Base-by-base conservation (phyloP, 768 basidiomycete genomes). In the Porpolomopsis calyptriformis region DNA sequence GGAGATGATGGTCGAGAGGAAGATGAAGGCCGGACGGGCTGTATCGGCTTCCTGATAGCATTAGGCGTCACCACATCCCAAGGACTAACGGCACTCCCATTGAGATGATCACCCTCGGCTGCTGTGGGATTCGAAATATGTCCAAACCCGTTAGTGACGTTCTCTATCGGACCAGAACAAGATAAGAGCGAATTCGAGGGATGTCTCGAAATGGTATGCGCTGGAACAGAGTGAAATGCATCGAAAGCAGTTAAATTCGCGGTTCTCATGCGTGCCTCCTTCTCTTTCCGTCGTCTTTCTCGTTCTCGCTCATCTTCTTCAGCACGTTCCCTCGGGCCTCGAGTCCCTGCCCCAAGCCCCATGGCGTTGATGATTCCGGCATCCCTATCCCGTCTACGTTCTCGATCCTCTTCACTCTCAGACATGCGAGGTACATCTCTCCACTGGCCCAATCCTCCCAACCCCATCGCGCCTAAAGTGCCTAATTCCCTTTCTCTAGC, bases 171-270 rank as follows among this genome's bases (percentile, higher is more conserved):
- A 4, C 52, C 55, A 23, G 40, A 31, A 2, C 49, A 49, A 1
- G 57, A 50, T 27, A 57, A 27, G 14, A 56, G 2, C n/a, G 60
- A 40, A 20, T 53, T 58, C 2, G 69, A 63, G 3, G 59, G 52
- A 51, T 69, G 67, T 46, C 69, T 57, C 14, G 70, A 68, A 52
- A 72, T 66, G 26, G 60, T 60, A 29, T 55, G 64, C 22, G 68
- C 31, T 37, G 65, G 69, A 1, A 81, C 73, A 1, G 80, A 77
- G 58, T 88, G 81, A 67, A 89, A 91, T 1, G 85, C 82, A 55
- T 91, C 87, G 57, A 76, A 89, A 1, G 82, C 74, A 19, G 68
- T 66, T 2, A 73, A 57, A 52, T 67, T 65, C 35, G 58, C 62
- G 38, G 62, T 63, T 20, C 74, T 63, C 24, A 65, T 63, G 27